Base-by-base conservation (phyloP, 768 basidiomycete species). In the Boletus coccyginus region DNA sequence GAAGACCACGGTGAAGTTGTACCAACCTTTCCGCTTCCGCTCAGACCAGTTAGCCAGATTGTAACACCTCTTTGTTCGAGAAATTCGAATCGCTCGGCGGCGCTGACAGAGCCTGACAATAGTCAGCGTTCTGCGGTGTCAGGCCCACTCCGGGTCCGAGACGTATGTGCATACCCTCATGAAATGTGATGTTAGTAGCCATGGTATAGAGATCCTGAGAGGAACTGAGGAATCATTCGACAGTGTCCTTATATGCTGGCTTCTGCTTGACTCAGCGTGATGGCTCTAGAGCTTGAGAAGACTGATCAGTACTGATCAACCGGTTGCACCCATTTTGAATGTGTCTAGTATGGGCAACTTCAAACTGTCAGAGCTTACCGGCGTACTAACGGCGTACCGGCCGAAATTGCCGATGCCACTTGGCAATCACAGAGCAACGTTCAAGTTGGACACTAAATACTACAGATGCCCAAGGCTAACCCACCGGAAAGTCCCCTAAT, bases 41-140 rank as follows among this genome's bases (percentile, higher is more conserved):
- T 94, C 17, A 98, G 83, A 7, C 97, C 97, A 8, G 97, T 99
- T 56, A 99, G 74, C 97, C 97, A 99, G 69, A 98, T 83, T 0
- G 96, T 98, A 6, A 88, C 82, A 21, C 96, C 96, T 60, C 81
- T 87, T 70, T 98, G 96, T 19, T 80, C 75, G 17, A 94, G 77
- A 14, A 91, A 72, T 27, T 77, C 65, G 19, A 77, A 72, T 56
- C 96, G 88, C 74, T 96, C 93, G 36, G 76, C 65, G 17, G 77
- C 69, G 39, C 75, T 78, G 40, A 96, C 87, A 46, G 91, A 87
- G 47, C 94, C 90, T 92, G 64, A 5, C 14, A 50, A 48, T n/a
- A 7, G 24, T 58, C 52, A 48, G 51, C 55, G 45, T 50, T 31
- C 16, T 33, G 54, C 40, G 10, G 32, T 24, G 32, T 52, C 39